Evolutionary conservation across 352 stramenopile genomes (phyloP).

Genomic region (Stramenopiles sp.): DNA sequence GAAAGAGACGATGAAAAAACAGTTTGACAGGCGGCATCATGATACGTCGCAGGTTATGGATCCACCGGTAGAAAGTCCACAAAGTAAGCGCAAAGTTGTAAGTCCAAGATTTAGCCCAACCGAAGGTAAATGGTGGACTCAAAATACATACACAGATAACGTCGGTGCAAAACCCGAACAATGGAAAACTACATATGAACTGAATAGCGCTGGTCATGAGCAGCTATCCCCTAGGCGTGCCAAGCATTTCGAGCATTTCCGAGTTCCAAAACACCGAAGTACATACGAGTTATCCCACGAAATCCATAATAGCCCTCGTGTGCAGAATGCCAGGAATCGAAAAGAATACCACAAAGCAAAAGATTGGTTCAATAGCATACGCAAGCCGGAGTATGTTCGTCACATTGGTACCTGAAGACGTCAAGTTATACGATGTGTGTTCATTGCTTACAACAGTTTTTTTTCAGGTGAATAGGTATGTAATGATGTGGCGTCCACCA

Average conservation of each 20-base stretch:
- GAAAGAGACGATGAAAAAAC: no score
- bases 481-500: no score
- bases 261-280: neutral
- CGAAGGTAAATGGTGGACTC: neutral
- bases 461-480: no score
- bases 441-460: no score
- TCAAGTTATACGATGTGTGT: no score
- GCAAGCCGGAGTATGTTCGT: neutral
- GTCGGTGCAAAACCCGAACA: neutral
- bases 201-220: neutral
- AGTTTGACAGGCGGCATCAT: no score
- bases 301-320: neutral
- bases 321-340: neutral
- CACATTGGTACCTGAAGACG: no score
- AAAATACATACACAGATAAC: neutral
- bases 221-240: neutral
- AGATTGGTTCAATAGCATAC: neutral
- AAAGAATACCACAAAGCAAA: conserved; percentile 2
- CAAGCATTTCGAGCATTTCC: neutral
- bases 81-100: no score
- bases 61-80: no score
- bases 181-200: conserved; percentile 7
- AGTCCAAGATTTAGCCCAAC: no score
- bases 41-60: no score
- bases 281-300: neutral